Conservation (phyloP, 2,329 filamentous ascomycete species). For the Stemphylium beticola region DNA sequence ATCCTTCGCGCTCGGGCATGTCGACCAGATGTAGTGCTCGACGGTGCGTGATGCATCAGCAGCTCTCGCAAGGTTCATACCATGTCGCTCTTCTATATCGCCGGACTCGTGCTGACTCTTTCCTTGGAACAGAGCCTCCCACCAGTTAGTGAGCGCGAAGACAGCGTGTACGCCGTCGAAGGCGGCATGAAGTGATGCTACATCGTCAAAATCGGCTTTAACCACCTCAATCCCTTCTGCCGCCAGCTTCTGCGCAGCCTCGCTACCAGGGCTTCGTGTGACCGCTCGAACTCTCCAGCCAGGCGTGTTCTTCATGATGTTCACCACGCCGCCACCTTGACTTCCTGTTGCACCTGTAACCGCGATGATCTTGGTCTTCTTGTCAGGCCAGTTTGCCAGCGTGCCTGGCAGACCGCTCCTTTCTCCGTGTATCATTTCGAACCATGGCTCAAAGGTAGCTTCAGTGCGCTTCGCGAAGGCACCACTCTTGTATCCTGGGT, state of each 20-base stretch:
- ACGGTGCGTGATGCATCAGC: conserved; percentile 48
- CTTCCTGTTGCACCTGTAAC: conserved; percentile 39
- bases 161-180: conserved; percentile 37
- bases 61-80: conserved; percentile 52
- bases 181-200: conserved; percentile 21
- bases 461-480: conserved; percentile 49
- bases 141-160: conserved; percentile 54
- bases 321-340: conserved; percentile 36
- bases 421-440: conserved; percentile 54
- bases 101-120: conserved; percentile 40
- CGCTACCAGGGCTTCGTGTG: conserved; percentile 26
- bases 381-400: conserved; percentile 30
- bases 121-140: conserved; percentile 43
- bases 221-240: conserved; percentile 30
- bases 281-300: conserved; percentile 35
- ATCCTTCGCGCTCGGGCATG: conserved; percentile 47
- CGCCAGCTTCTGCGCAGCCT: conserved; percentile 29
- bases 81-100: conserved; percentile 49
- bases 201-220: conserved; percentile 28
- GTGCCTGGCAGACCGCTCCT: conserved; percentile 51
- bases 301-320: conserved; percentile 29
- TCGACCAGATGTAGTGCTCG: conserved; percentile 56
- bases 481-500: conserved; percentile 51
- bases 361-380: conserved; percentile 28
- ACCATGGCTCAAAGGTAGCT: conserved; percentile 57